Evolutionary conservation across 192 early-diverging fungal genomes (phyloP), one percentile per base, ranked within the genome.

Genomic region (Backusella mclennaniae): DNA sequence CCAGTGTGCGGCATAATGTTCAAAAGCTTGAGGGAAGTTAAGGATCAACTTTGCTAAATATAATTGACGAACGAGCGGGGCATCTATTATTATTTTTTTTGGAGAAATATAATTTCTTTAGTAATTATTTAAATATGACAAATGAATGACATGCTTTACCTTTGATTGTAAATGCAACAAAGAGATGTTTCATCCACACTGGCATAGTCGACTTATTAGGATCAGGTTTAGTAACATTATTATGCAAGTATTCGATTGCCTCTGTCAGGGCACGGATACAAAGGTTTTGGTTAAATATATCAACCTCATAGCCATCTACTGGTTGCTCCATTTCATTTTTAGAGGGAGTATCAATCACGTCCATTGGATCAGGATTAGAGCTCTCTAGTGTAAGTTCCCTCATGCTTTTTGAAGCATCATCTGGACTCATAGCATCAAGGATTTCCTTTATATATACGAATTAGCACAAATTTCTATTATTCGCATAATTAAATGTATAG

Each of bases 41-140:
- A 91, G 71, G 21, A 95, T 78, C 14, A 95, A 66, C 73, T 88
- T 90, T 12, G 90, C 91, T 49, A 95, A 73, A 59, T 92, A 91
- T 2, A 93, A 69, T 5, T 86, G 82, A 73, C 35, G 49, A 19
- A 36, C 6, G 31, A 36, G 38, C 41, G 46, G 21, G 17, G 2
- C 5, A 35, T 56, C 42, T 66, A 26, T 21, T 73, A 39, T 26
- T 46, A 38, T 56, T 44, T 26, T 15, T 33, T 33, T 33, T 33
- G 0, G 31, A 76, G 44, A 53, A 15, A 75, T 56, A 5, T 44
- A 39, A 56, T n/a, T 21, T n/a, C n/a, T 21, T 56, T 56, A 56
- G 52, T 33, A 73, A 56, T 4, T 74, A 12, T 46, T 19, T 35
- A 63, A 31, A 63, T 26, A 21, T 72, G 1, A 8, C 29, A 26